Conservation (phyloP, 116 monocot species). For the Zostera marina region DNA sequence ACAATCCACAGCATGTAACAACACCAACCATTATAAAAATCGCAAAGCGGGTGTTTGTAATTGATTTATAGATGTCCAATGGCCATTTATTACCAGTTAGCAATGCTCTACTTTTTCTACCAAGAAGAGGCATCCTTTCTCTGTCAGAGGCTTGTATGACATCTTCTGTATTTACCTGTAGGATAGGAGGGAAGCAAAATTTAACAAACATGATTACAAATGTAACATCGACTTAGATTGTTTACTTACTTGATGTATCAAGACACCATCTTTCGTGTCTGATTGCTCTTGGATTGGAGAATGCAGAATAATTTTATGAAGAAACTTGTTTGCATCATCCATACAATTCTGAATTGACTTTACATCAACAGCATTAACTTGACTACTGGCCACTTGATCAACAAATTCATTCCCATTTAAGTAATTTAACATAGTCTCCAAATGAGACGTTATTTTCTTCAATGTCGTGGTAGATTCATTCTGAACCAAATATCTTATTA, state of each 20-base stretch:
- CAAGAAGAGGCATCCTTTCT: constrained; percentile 1
- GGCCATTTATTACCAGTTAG: background rate
- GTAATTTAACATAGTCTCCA: constrained; percentile 16
- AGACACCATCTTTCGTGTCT: background rate
- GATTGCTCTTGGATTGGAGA: background rate
- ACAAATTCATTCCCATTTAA: background rate
- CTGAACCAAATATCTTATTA: constrained; percentile 30
- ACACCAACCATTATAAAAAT: constrained; percentile 10
- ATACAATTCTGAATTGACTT: constrained; percentile 3
- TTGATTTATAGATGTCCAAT: background rate
- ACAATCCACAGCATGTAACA: constrained; percentile 12
- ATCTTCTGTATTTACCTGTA: no score
- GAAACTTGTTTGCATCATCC: constrained; percentile 19
- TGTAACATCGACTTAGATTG: background rate
- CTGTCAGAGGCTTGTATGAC: no score
- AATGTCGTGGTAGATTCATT: constrained; percentile 29
- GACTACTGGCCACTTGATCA: background rate
- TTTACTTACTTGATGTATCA: constrained; percentile 6
- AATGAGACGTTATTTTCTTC: constrained; percentile 19
- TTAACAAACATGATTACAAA: background rate
- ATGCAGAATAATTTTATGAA: constrained; percentile 9
- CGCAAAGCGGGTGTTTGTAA: constrained; percentile 1
- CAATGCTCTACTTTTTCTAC: background rate
- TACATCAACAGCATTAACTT: background rate
- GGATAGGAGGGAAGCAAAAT: no score